Evolutionary conservation across 2,329 filamentous ascomycete genomes (phyloP), one percentile per base, ranked within the genome.

Genomic region (Fusarium sp.): DNA sequence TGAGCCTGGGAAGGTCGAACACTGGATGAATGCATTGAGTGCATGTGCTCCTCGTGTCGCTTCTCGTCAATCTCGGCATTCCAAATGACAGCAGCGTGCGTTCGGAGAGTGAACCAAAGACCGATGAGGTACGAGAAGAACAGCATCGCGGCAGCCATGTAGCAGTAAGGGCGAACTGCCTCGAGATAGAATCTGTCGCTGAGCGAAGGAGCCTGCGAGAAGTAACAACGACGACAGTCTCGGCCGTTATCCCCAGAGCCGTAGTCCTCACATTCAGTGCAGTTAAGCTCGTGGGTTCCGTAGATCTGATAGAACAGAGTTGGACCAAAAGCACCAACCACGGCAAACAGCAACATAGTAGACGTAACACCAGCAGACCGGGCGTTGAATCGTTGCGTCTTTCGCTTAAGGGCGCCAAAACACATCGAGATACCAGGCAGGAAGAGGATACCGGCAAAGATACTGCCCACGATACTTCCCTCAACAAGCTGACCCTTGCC

Each of bases 221-320:
- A 99, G 84, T 95, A 98, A 84, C 97, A 99, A 65, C 95, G 92
- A 63, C 94, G 92, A 81, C 97, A 99, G 81, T 98, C 96, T 68
- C 92, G 87, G 43, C 86, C 84, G n/a, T 80, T 78, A 6, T 84
- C 82, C 37, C 81, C 82, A 20, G 76, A 62, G 18, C 71, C 77
- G 64, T 83, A 85, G 72, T 91, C 88, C 57, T 89, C 84, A 70
- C 89, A 92, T 65, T 89, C 90, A 67, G 91, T 90, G 80, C 97
- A 99, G 79, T 95, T 97, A 62, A 99, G 89, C 84, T 99, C 95
- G 81, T 99, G 97, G 58, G 95, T 98, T 77, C 97, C 97, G 82
- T 98, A 98, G 73, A 99, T 98, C 81, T 99, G 96, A 84, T 98
- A 99, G 85, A 99, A 99, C 16, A 99, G 86, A 0, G 97, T 99